These are phyloP conservation scores for Pleurotus djamor DNA, from an alignment of 768 basidiomycete genomes.

Conservation along the genomic window DNA sequence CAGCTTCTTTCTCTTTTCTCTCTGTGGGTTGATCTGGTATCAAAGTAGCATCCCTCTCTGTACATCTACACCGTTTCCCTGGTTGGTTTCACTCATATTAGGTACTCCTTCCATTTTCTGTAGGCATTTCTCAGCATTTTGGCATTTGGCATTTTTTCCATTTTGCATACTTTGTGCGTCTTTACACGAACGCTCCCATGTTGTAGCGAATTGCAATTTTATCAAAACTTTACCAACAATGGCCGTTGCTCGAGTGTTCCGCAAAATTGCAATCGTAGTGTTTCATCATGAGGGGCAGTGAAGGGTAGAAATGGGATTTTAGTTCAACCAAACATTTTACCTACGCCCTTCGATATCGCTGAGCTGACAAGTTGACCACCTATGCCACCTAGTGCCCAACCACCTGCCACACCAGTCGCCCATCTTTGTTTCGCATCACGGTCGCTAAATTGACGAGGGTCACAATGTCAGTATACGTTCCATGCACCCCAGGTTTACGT, in stretches of 20 bases:
- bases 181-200: background rate
- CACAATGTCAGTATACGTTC: constrained; percentile 9
- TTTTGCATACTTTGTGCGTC: background rate
- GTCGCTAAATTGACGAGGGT: constrained; percentile 45
- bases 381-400: constrained; percentile 74
- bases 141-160: background rate
- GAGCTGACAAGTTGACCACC: constrained; percentile 84
- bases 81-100: background rate
- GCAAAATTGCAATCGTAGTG: background rate
- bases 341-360: constrained; percentile 79
- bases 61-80: background rate
- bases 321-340: constrained; percentile 64
- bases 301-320: background rate
- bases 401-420: constrained; percentile 76
- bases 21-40: constrained; percentile 5
- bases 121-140: background rate
- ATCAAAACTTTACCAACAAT: background rate
- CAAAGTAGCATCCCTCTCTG: constrained; percentile 3
- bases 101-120: background rate
- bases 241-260: no score
- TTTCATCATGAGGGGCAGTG: no score
- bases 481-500: background rate
- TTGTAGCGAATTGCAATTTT: background rate
- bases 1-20: background rate
- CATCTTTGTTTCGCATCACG: constrained; percentile 92